Percentiles rank a stretch among this genome's conserved stretches.
These are phyloP conservation scores for Lyophyllum atratum DNA, from an alignment of 768 basidiomycete genomes.

Conservation along the genomic window DNA sequence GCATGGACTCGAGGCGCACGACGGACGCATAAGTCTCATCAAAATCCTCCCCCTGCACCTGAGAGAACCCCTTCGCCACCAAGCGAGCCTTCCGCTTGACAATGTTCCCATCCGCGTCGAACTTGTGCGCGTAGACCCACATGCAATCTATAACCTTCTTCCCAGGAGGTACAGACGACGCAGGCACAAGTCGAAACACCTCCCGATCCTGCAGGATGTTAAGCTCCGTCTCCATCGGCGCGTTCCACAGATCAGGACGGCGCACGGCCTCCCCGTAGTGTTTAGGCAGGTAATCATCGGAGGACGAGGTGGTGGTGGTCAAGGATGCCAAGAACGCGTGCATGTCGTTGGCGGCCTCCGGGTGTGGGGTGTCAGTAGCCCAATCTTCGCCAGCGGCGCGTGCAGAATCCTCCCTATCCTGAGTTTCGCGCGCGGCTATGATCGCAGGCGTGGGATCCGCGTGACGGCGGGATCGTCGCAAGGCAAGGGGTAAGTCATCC, in stretches of 20 bases:
- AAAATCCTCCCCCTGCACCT: no score
- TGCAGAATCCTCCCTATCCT: neutral
- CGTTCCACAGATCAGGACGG: slow-evolving; percentile 13
- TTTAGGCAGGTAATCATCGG: no score
- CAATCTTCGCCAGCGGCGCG: neutral
- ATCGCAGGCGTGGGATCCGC: neutral
- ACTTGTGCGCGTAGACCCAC: slow-evolving; percentile 31
- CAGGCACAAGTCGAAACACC: slow-evolving; percentile 17
- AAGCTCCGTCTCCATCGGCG: slow-evolving; percentile 19
- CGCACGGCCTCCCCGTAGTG: slow-evolving; percentile 16
- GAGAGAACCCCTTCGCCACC: no score
- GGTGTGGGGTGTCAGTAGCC: neutral
- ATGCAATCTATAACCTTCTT: slow-evolving; percentile 13
- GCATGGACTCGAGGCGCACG: no score
- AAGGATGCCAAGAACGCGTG: neutral
- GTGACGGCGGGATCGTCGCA: neutral
- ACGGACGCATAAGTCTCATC: no score
- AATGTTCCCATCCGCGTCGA: slow-evolving; percentile 27
- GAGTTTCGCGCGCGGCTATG: neutral
- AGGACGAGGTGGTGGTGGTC: no score
- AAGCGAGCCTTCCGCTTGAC: no score
- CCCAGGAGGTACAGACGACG: neutral
- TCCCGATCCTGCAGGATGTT: slow-evolving; percentile 16
- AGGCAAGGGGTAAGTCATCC: no score
- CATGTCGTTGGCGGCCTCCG: neutral